Evolutionary conservation across 345 rosid species (phyloP).

Genomic region (Acer yangbiense): DNA sequence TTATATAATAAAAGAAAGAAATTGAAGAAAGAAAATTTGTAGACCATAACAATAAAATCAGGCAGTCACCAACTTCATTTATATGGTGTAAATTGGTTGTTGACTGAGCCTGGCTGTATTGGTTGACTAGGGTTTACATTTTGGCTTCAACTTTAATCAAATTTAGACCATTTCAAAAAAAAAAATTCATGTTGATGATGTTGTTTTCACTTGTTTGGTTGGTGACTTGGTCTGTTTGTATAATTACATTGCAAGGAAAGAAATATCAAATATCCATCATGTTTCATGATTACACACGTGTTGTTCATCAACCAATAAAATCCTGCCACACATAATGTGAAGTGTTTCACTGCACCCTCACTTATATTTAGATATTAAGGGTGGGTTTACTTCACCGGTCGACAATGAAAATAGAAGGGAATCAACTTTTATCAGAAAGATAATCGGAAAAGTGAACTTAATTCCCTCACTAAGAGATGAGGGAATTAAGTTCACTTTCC

Average conservation of each 20-base stretch:
- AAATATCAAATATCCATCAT: neutral
- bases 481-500: too few species aligned
- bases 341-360: neutral
- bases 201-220: conserved; percentile 2
- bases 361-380: neutral
- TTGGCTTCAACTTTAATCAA: neutral
- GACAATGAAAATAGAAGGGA: too few species aligned
- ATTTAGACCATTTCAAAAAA: neutral
- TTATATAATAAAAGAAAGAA: too few species aligned
- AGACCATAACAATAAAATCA: too few species aligned
- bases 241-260: neutral
- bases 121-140: neutral
- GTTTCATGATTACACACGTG: neutral
- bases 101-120: neutral
- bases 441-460: too few species aligned
- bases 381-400: too few species aligned
- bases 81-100: too few species aligned
- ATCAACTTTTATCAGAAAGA: too few species aligned
- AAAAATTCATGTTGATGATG: neutral
- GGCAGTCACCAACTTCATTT: too few species aligned
- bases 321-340: neutral
- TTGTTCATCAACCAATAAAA: neutral
- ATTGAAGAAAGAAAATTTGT: too few species aligned
- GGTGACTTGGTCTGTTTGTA: neutral
- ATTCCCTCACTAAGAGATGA: too few species aligned